phyloP scores from a whole-genome alignment of 106 monocot genomes.

The Vanilla planifolia region DNA sequence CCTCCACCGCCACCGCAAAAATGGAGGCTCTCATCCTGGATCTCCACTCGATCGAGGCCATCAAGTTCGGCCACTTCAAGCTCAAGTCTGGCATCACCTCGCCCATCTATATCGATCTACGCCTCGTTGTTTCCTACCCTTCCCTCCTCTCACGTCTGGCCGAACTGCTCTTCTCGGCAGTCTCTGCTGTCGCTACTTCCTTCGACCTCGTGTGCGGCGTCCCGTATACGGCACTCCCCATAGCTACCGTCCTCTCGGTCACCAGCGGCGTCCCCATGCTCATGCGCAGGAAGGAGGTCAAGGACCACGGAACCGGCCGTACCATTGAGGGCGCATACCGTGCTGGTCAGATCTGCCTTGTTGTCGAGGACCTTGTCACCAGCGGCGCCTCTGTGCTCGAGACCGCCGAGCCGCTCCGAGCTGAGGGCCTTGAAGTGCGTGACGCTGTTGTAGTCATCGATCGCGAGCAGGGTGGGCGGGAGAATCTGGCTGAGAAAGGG shows the following conservation, averaged over 20 bases:
- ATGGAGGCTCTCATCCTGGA: constrained; percentile 60
- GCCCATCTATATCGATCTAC: constrained; percentile 97
- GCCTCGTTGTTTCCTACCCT: constrained; percentile 71
- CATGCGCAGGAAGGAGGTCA: constrained; percentile 95
- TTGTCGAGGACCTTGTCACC: constrained; percentile 94
- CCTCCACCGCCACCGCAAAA: constrained; percentile 4
- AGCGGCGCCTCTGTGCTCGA: constrained; percentile 93
- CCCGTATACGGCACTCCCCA: constrained; percentile 93
- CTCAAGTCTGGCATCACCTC: constrained; percentile 93
- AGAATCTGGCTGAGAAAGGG: constrained; percentile 70
- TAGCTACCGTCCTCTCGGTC: constrained; percentile 82
- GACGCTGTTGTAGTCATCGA: constrained; percentile 90
- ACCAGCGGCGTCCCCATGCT: constrained; percentile 69
- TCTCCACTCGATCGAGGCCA: constrained; percentile 73
- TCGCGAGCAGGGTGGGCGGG: constrained; percentile 82
- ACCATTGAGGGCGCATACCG: constrained; percentile 67
- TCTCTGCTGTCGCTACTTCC: constrained; percentile 19
- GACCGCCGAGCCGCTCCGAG: constrained; percentile 68
- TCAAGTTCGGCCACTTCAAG: constrained; percentile 86
- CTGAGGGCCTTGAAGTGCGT: constrained; percentile 46
- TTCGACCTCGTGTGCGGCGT: constrained; percentile 92
- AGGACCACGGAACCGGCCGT: constrained; percentile 64
- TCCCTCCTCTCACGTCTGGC: constrained; percentile 44
- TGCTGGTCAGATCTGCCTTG: constrained; percentile 54
- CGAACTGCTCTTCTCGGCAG: constrained; percentile 24